Evolutionary conservation across 1,139 yeast genomes (phyloP), one percentile per base, ranked within the genome.

Genomic region (Suhomyces bokatorum): DNA sequence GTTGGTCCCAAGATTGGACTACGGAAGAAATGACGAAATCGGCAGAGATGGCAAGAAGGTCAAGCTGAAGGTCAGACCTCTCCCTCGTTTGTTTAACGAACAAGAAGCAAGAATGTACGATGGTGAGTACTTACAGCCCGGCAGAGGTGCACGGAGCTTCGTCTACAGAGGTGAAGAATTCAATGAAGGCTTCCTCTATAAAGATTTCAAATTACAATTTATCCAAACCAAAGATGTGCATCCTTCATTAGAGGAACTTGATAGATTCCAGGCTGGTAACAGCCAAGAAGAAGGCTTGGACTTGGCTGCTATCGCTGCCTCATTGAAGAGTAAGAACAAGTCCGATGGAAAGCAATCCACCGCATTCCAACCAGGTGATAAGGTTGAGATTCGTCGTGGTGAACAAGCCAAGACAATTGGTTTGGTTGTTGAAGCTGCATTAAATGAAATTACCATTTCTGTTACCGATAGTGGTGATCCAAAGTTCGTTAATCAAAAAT

Each of bases 371-470:
- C 89, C 95, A 4, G 98, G 97, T 53, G 99, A 93, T 62, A 81
- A 87, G 59, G 97, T 93, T 41, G 97, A 91, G 66, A 86, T 93
- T 39, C 78, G 87, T 48, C 81, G 84, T 54, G 99, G 99, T 62
- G 99, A 93, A 69, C 97, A 90, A 68, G 83, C 95, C 33, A 95
- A 93, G 47, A 81, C 96, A 46, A 77, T 80, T 39, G 99, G 98
- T 67, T 76, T 78, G 44, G 96, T 93, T 41, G 67, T 80, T 3
- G 78, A 87, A 31, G 81, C 90, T 3, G 77, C 85, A 4, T 68
- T 79, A 49, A 78, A 81, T 40, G 87, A 82, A 54, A 82, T 85
- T 47, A 80, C 84, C 10, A 79, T 85, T 30, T 69, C 81, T 24
- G 77, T 74, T 2, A 69, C 74, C 14, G 80, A 81, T 46, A 72